Evolutionary conservation across 2,329 filamentous ascomycete genomes (phyloP), one percentile per base, ranked within the genome.

Genomic region (Ceratocystis smalleyi): DNA sequence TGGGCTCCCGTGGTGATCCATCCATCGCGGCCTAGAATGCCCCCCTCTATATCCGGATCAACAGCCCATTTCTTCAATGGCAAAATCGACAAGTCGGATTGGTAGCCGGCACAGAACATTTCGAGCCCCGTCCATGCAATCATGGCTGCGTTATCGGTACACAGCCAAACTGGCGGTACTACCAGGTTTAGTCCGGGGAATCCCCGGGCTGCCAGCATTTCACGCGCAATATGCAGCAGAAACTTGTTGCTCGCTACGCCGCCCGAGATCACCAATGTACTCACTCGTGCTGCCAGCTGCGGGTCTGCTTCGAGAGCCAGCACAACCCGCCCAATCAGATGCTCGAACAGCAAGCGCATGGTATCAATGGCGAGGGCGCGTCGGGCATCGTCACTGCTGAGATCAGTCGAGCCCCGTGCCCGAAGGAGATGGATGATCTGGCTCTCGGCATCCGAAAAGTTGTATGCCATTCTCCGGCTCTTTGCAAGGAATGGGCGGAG

Each of bases 71-170:
- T 88, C 59, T 80, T 78, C 57, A 87, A 71, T 1, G 85, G 80
- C 59, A 79, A 72, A 65, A 85, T 80, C 27, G 76, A 78, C 64
- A 91, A 70, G 22, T 81, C 79, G 7, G 83, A 86, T 66, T 77
- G 75, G 78, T 83, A 91, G 0, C 92, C 91, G 0, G 82, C 83
- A 73, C 88, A 81, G 71, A 82, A 96, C 91, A 99, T 96, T 75
- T 97, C 91, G 68, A 91, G 81, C 0, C 87, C 94, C 0, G 91
- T 80, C 92, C 94, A 97, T 1, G 87, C 92, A 72, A 97, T 91
- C 94, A 99, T 99, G 59, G 91, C 89, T 12, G 94, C 94, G 74
- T 99, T 97, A 71, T 99, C 94, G 0, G 90, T 96, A 72, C 94
- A 97, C 63, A 92, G 78, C 51, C 79, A 77, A 8, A 82, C 74